These are phyloP conservation scores for Tuber umbilicatum DNA, from an alignment of 495 filamentous ascomycete species.

Conservation along the genomic window DNA sequence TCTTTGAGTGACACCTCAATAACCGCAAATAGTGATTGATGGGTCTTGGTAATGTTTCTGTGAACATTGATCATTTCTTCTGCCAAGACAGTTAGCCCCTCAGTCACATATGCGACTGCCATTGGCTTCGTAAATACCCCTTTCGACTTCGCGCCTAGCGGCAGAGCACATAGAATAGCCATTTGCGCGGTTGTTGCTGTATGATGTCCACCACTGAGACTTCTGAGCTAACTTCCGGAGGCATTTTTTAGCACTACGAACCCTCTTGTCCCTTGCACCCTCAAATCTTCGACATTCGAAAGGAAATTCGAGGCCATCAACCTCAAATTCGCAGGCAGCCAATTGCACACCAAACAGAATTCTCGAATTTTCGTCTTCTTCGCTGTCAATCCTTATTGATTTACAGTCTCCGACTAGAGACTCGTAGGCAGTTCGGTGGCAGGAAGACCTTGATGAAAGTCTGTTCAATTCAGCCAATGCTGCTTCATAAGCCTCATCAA, in stretches of 20 bases:
- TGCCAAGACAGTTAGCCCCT: constrained; percentile 7
- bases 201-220: constrained; percentile 41
- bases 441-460: constrained; percentile 36
- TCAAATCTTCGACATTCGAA: constrained; percentile 25
- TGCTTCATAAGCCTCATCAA: constrained; percentile 25
- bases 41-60: constrained; percentile 38
- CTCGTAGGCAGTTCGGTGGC: constrained; percentile 32
- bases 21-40: constrained; percentile 25
- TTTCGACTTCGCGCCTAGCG: constrained; percentile 37
- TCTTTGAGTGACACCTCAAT: constrained; percentile 20
- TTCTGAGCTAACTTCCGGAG: constrained; percentile 36
- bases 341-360: constrained; percentile 32
- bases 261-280: constrained; percentile 13
- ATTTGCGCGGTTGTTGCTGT: constrained; percentile 41
- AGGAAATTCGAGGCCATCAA: constrained; percentile 36
- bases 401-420: constrained; percentile 34
- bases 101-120: background rate
- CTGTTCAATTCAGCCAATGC: constrained; percentile 27
- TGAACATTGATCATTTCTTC: constrained; percentile 34
- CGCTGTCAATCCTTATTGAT: constrained; percentile 12
- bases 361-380: constrained; percentile 22
- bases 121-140: constrained; percentile 18
- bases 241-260: constrained; percentile 20
- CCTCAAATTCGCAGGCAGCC: constrained; percentile 40
- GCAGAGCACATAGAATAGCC: constrained; percentile 35